Conservation (phyloP, 371 early-diverging fungal genomes). For the Lichtheimia ornata region DNA sequence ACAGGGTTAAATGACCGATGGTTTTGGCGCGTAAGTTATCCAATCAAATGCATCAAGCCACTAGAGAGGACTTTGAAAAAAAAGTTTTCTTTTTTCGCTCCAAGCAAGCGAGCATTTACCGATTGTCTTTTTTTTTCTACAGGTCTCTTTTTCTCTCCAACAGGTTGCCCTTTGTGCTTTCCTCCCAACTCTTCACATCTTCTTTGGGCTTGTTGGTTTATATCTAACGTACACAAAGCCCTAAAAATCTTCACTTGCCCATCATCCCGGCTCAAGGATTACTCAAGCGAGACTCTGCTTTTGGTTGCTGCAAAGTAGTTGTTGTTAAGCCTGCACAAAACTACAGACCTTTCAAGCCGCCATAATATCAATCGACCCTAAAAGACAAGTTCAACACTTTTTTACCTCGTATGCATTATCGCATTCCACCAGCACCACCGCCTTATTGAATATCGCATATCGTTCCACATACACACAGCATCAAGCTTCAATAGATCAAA, state of each 20-base stretch:
- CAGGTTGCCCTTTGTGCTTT: not conserved
- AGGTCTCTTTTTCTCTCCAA: not conserved
- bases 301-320: constrained; percentile 17
- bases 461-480: constrained; percentile 1
- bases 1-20: no score
- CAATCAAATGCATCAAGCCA: constrained; percentile 6
- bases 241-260: constrained; percentile 16
- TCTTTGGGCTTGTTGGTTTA: constrained; percentile 6
- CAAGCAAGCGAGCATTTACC: not conserved
- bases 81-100: constrained; percentile 5
- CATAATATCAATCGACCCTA: constrained; percentile 4
- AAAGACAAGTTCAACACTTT: not conserved
- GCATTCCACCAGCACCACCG: constrained; percentile 19
- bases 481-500: constrained; percentile 2
- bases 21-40: not conserved
- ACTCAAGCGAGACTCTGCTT: constrained; percentile 13
- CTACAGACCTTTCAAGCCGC: constrained; percentile 25
- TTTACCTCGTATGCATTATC: constrained; percentile 12
- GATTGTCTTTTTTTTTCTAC: not conserved
- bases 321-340: constrained; percentile 20
- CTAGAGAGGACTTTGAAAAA: constrained; percentile 2
- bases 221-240: not conserved
- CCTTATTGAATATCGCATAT: constrained; percentile 9
- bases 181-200: not conserved
- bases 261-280: constrained; percentile 20